Base-by-base conservation (phyloP, 768 basidiomycete genomes). In the Leccinum boreale region DNA sequence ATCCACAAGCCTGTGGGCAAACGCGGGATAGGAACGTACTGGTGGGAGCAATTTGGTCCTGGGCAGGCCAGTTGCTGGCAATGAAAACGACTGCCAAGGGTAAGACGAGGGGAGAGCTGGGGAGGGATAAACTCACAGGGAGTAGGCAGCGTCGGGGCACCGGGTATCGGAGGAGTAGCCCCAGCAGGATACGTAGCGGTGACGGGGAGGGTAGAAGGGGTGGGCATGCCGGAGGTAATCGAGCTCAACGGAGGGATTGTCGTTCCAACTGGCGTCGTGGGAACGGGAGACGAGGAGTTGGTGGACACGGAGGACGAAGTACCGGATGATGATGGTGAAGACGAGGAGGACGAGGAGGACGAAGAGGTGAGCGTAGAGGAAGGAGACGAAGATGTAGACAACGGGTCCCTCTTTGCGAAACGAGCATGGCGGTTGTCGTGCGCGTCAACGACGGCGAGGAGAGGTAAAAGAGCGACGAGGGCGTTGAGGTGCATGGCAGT, bases 61-160 rank as follows among this genome's bases (percentile, higher is more conserved):
- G 79, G 1, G 70, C 33, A 0, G 90, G 90, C 85, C 87, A 92
- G 17, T 81, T 67, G 3, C 73, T 74, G 0, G 70, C 53, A n/a
- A 64, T 56, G 67, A 79, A 81, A 24, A 78, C 73, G 62, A 83
- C 83, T 85, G 23, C 5, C 11, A 10, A 36, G 12, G 15, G 35
- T 67, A 31, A 58, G 65, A 59, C 33, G 4, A 4, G 15, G 48
- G 1, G 28, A 47, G 14, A 17, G 0, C 1, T 15, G 3, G 10
- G 35, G 36, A 10, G 10, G 24, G 11, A 28, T 0, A 2, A 11
- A 73, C 80, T 58, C 70, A 89, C 89, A 85, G n/a, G 79, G 69
- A 0, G 80, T 75, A 0, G 92, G 92, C 10, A 94, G 74, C 3
- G 73, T 58, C 2, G 89, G 88, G 1, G 83, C 92, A 58, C 87